Conservation (phyloP, 179 eudicot species). For the Gypsophila paniculata region DNA sequence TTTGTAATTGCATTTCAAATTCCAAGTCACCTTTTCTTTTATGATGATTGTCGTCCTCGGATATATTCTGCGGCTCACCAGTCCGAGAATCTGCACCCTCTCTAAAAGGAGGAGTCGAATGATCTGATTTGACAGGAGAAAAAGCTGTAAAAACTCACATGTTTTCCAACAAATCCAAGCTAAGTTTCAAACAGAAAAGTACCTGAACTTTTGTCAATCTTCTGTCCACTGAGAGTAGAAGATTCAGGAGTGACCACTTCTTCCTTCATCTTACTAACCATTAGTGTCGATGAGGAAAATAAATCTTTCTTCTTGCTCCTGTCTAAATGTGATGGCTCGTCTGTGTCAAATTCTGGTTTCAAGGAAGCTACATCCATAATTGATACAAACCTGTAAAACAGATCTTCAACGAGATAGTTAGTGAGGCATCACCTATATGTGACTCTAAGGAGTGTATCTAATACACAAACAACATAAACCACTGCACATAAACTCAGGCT, state of each 20-base stretch:
- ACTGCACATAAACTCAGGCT: no score
- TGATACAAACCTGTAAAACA: constrained; percentile 67
- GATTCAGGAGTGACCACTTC: constrained; percentile 20
- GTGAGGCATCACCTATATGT: constrained; percentile 1
- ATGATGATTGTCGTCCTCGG: constrained; percentile 32
- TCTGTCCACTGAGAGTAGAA: constrained; percentile 23
- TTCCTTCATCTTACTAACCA: constrained; percentile 57
- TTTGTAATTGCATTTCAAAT: constrained; percentile 84
- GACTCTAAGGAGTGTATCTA: no score
- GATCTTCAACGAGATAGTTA: constrained; percentile 14
- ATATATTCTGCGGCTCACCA: constrained; percentile 22
- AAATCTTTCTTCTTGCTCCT: constrained; percentile 40
- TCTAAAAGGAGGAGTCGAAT: not conserved
- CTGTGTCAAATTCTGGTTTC: constrained; percentile 65
- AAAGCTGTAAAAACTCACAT: constrained; percentile 20
- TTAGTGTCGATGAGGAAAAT: constrained; percentile 68
- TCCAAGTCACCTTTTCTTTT: constrained; percentile 87
- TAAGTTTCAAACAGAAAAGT: constrained; percentile 25
- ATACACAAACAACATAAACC: no score
- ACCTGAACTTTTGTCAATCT: constrained; percentile 26
- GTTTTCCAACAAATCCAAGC: constrained; percentile 19
- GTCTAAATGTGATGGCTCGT: constrained; percentile 29
- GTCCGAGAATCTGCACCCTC: no score
- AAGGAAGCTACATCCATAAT: constrained; percentile 74
- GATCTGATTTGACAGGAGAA: constrained; percentile 24